Base-by-base conservation (phyloP, 1,139 yeast species). In the Geotrichum citri-aurantii region DNA sequence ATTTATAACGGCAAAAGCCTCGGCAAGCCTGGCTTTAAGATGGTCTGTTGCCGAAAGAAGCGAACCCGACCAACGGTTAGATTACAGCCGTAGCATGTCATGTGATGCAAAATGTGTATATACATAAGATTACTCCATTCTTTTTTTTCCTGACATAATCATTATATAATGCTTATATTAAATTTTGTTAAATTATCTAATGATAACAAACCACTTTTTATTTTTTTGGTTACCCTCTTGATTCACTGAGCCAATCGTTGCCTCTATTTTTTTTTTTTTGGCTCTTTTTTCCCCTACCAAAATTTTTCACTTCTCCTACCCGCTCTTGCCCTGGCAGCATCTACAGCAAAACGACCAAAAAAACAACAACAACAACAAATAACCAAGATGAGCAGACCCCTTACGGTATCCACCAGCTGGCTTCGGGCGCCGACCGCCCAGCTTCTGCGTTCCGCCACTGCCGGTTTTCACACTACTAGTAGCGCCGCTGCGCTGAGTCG, bases 381-480 rank as follows among this genome's bases (percentile, higher is more conserved):
- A 31, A n/a, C 11, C n/a, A 1, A 26, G 7, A 48, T 49, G 52
- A 49, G 52, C 44, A 49, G 37, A 37, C 24, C 40, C 7, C 5
- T 49, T 24, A 17, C 52, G 11, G 27, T 21, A 17, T 29, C 52
- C 10, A 29, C 33, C 14, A 37, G 52, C 24, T 49, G 52, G 52
- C 52, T 49, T 17, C 31, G 37, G 44, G 14, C 29, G 7, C 10
- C 52, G 14, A 23, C 52, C 11, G 24, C 27, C 5, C 44, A 37
- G 44, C 3, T 37, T 21, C 6, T 48, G 10, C 37, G 26, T n/a
- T 3, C 29, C 26, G 6, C 55, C 48, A 19, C 29, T n/a, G 29
- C 50, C 23, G 54, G 53, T 1, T 56, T 59, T 49, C 60, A 57
- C 48, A 57, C 53, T 8, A 50, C 60, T 2, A 23, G 55, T 6